Percentiles rank a stretch among this genome's conserved stretches.
Conservation (phyloP, 177 flowering plant genomes). For the Vitis hybrid region DNA sequence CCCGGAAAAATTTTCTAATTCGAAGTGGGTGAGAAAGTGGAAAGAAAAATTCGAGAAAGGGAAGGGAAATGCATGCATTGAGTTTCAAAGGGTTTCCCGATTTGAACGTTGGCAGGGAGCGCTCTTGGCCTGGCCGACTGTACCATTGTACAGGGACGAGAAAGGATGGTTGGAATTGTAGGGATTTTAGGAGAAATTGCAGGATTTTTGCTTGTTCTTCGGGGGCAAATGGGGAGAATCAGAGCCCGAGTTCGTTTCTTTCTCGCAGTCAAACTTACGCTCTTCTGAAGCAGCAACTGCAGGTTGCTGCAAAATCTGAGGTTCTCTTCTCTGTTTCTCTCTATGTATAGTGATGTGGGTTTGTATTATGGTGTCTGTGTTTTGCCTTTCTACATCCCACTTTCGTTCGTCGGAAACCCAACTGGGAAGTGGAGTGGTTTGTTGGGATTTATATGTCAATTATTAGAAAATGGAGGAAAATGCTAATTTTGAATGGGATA, state of each 20-base stretch:
- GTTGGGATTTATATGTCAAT: too few species aligned
- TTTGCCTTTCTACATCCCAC: too few species aligned
- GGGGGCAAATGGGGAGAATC: constrained; percentile 21
- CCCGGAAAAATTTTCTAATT: background rate
- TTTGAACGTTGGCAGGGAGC: constrained; percentile 18
- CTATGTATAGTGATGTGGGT: background rate
- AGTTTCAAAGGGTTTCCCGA: constrained; percentile 26
- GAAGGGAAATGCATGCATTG: constrained; percentile 39
- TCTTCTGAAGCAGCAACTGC: constrained; percentile 77
- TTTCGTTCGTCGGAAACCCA: too few species aligned
- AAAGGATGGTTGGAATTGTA: constrained; percentile 8
- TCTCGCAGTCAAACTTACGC: constrained; percentile 74
- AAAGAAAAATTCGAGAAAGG: background rate
- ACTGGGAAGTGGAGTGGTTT: too few species aligned
- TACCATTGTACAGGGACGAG: constrained; percentile 11
- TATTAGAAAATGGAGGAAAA: too few species aligned
- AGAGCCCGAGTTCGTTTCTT: constrained; percentile 35
- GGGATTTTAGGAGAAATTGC: constrained; percentile 12
- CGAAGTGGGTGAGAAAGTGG: background rate
- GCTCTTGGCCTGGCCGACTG: constrained; percentile 12
- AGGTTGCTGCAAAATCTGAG: constrained; percentile 85
- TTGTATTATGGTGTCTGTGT: too few species aligned
- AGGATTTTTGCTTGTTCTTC: constrained; percentile 44
- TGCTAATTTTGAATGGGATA: too few species aligned
- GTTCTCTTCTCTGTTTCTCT: constrained; percentile 24